These are phyloP conservation scores for Hanseniaspora pseudoguilliermondii DNA, from an alignment of 805 yeast species.

Conservation along the genomic window DNA sequence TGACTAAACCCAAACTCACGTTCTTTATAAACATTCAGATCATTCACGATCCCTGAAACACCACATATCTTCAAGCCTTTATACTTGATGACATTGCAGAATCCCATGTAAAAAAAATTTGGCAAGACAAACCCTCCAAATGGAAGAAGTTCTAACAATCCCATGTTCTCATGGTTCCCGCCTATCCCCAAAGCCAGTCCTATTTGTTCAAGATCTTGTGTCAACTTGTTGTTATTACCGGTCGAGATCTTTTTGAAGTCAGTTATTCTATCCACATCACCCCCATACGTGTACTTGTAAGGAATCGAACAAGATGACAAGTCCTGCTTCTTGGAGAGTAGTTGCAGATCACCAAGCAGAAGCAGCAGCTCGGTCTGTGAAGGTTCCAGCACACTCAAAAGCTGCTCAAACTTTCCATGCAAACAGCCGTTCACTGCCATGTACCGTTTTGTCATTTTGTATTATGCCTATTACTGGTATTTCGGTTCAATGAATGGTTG, in stretches of 20 bases:
- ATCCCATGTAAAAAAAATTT: slow-evolving; percentile 73
- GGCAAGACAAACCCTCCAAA: slow-evolving; percentile 93
- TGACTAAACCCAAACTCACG: slow-evolving; percentile 36
- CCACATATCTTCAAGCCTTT: slow-evolving; percentile 72
- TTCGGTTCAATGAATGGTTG: too few relatives aligned
- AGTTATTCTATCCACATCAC: slow-evolving; percentile 36
- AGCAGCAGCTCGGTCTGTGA: slow-evolving; percentile 45
- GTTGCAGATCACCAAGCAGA: slow-evolving; percentile 88
- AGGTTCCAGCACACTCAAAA: slow-evolving; percentile 35
- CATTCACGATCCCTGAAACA: slow-evolving; percentile 69
- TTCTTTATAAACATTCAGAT: slow-evolving; percentile 35
- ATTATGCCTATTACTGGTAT: background rate
- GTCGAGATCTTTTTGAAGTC: slow-evolving; percentile 66
- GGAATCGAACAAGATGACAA: slow-evolving; percentile 67
- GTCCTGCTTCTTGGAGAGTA: slow-evolving; percentile 53
- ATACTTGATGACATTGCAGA: slow-evolving; percentile 58
- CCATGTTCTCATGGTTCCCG: slow-evolving; percentile 89
- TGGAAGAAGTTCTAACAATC: slow-evolving; percentile 55
- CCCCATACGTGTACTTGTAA: slow-evolving; percentile 41
- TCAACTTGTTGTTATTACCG: slow-evolving; percentile 63
- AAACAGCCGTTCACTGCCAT: slow-evolving; percentile 83
- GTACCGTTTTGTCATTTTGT: slow-evolving; percentile 15
- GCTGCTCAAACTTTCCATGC: slow-evolving; percentile 60
- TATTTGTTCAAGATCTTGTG: slow-evolving; percentile 24
- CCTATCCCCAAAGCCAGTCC: slow-evolving; percentile 51